Evolutionary conservation across 2,329 filamentous ascomycete species (phyloP), one percentile per base, ranked within the genome.

Genomic region (Neoascochyta sp.): DNA sequence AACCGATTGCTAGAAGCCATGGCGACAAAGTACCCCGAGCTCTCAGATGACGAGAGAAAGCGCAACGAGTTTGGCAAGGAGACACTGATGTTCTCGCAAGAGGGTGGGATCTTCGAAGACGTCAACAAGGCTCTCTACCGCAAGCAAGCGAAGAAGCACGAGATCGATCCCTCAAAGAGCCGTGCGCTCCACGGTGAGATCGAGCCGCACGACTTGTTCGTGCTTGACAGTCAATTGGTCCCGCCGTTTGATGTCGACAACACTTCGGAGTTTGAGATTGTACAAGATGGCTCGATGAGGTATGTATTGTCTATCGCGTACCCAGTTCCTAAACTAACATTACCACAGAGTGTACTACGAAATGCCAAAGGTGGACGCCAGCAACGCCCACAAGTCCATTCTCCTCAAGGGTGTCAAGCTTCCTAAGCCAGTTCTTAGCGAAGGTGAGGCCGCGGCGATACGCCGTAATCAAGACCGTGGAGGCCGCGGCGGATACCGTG

Each of bases 341-440:
- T 2, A 2, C 45, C 9, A 24, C 43, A 94, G 85, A 54, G 88
- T 96, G 8, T 71, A 85, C 53, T 98, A 93, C 57, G 79, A 87
- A 24, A 83, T 95, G 65, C 89, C 90, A 0, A 71, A 74, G 22
- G 22, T 60, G 1, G 78, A 78, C 11, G 38, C 50, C 3, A 71
- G 70, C 7, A 76, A 86, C 49, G 69, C 78, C 4, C 92, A 98
- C 66, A 95, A 95, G 60, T 95, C 89, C 5, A 93, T 95, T 84
- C 75, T 98, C 9, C 73, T 98, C 19, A 81, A 87, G 3, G 92
- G 92, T 9, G 80, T 89, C 21, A 80, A 82, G 49, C 73, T 89
- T 34, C 78, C 84, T 4, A 66, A 74, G 2, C 78, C 86, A 2
- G 82, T 79, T 7, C 75, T 98, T 1, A 46, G 29, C 15, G 83